A percentile compares a stretch with the other conserved stretches of the same genome.
These are phyloP conservation scores for Aspergillus terreus DNA, from an alignment of 2,329 filamentous ascomycete genomes.

Conservation along the genomic window DNA sequence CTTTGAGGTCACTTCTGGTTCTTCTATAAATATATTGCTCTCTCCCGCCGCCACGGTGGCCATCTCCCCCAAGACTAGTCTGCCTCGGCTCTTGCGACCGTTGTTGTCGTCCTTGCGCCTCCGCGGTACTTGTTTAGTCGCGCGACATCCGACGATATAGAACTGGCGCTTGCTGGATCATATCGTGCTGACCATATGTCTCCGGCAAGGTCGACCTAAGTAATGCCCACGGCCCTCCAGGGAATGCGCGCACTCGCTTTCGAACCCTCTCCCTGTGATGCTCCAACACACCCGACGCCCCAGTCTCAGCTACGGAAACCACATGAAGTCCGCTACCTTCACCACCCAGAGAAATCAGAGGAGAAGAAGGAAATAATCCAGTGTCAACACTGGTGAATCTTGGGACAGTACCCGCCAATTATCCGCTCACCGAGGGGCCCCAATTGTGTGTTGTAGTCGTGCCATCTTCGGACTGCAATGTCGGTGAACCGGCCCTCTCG, in stretches of 20 bases:
- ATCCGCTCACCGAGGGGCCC: neutral
- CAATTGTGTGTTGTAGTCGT: neutral
- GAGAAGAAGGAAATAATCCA: neutral
- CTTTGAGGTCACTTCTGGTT: too few relatives aligned
- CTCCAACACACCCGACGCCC: neutral
- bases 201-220: neutral
- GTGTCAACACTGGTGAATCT: too few relatives aligned
- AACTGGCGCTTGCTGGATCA: neutral
- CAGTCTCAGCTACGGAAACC: neutral
- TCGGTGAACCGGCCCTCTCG: slow-evolving; percentile 33
- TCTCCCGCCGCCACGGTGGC: too few relatives aligned
- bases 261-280: neutral
- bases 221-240: neutral
- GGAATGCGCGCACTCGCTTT: neutral
- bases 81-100: too few relatives aligned
- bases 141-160: too few relatives aligned
- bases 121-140: too few relatives aligned
- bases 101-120: too few relatives aligned
- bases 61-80: too few relatives aligned
- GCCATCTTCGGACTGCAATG: slow-evolving; percentile 33
- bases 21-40: too few relatives aligned
- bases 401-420: neutral
- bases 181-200: neutral
- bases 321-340: neutral
- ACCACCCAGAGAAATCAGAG: neutral